These are phyloP conservation scores for Alternaria brassicae DNA, from an alignment of 2,329 filamentous ascomycete genomes.

Conservation along the genomic window DNA sequence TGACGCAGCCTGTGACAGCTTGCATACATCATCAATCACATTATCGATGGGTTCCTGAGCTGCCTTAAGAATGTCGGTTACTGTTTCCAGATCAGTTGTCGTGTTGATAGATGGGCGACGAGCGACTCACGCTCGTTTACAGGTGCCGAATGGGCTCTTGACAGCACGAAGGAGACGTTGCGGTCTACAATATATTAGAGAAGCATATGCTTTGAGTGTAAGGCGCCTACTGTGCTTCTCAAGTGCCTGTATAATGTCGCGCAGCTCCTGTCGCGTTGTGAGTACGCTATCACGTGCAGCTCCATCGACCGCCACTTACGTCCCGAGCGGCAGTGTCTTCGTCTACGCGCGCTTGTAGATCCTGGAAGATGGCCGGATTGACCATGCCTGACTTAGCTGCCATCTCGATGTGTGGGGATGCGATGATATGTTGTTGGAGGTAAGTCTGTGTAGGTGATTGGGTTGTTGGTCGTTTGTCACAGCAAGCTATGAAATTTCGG, in stretches of 20 bases:
- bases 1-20: conserved; percentile 76
- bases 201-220: neutral
- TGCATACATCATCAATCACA: conserved; percentile 73
- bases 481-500: neutral
- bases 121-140: conserved; percentile 63
- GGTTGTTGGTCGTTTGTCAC: neutral
- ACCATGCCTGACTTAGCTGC: conserved; percentile 62
- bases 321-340: conserved; percentile 84
- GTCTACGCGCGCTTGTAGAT: conserved; percentile 87
- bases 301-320: conserved; percentile 49
- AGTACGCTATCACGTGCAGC: conserved; percentile 40
- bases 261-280: conserved; percentile 65
- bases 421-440: neutral
- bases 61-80: conserved; percentile 71
- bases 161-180: conserved; percentile 81
- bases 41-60: conserved; percentile 74
- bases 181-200: conserved; percentile 61
- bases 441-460: neutral
- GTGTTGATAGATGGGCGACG: neutral
- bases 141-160: conserved; percentile 87
- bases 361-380: conserved; percentile 83
- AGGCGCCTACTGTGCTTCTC: conserved; percentile 70
- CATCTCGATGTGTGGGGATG: conserved; percentile 24
- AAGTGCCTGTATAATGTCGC: conserved; percentile 79
- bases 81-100: conserved; percentile 54